These are phyloP conservation scores for Breynia disticha DNA, from an alignment of 441 rosid genomes.

Conservation along the genomic window DNA sequence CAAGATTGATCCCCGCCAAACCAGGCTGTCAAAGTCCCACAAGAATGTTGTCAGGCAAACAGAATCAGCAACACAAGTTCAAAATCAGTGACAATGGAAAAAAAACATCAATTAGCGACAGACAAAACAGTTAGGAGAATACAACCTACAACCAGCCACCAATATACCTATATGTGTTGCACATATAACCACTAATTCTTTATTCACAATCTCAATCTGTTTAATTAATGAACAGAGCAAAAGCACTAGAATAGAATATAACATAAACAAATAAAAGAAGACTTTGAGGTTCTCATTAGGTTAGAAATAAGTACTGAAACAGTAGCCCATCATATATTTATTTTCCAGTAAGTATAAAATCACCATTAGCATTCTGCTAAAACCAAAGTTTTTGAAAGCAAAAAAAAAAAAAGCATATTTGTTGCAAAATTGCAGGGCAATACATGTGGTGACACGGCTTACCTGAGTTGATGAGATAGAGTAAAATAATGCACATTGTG, in stretches of 20 bases:
- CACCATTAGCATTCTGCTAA: too few species aligned
- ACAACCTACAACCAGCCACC: background rate
- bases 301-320: too few species aligned
- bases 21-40: conserved; percentile 65
- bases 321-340: too few species aligned
- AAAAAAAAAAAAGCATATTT: background rate
- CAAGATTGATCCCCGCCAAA: conserved; percentile 92
- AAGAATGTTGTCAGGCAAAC: conserved; percentile 17
- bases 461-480: conserved; percentile 97
- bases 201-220: too few species aligned
- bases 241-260: too few species aligned
- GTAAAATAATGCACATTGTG: conserved; percentile 84
- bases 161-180: too few species aligned
- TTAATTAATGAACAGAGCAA: too few species aligned
- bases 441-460: conserved; percentile 1
- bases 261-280: too few species aligned
- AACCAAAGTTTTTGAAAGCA: too few species aligned
- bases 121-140: conserved; percentile 1
- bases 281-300: too few species aligned
- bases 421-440: background rate
- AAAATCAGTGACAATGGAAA: background rate
- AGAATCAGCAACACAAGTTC: conserved; percentile 1
- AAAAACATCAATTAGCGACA: background rate
- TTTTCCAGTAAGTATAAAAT: too few species aligned
- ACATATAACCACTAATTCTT: too few species aligned